These are phyloP conservation scores for Coriolopsis trogii DNA, from an alignment of 1,284 basidiomycete genomes.

Conservation along the genomic window DNA sequence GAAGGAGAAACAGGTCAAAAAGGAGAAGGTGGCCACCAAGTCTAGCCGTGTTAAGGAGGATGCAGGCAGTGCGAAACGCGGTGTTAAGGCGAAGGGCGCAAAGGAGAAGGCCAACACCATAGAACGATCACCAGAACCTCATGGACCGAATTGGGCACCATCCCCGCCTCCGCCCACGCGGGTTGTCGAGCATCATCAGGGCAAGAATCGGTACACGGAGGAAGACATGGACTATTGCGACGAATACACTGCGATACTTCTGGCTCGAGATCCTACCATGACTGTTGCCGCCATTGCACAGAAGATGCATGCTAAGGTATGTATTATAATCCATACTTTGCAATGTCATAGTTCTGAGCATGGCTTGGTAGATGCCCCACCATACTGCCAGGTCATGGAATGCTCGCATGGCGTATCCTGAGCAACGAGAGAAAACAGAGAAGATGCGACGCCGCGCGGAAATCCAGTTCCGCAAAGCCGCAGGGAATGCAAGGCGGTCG, in stretches of 20 bases:
- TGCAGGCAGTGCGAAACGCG: slow-evolving; percentile 1
- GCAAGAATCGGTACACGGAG: slow-evolving; percentile 46
- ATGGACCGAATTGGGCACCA: slow-evolving; percentile 36
- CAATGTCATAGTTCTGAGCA: too few relatives aligned
- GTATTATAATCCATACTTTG: neutral
- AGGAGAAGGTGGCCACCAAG: slow-evolving; percentile 4
- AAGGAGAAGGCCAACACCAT: slow-evolving; percentile 3
- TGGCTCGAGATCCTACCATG: slow-evolving; percentile 42
- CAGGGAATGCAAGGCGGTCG: neutral
- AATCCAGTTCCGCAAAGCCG: slow-evolving; percentile 39
- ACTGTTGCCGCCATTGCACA: slow-evolving; percentile 33
- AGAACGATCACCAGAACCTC: neutral
- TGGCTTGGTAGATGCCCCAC: slow-evolving; percentile 39
- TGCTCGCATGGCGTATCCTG: too few relatives aligned
- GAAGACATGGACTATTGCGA: slow-evolving; percentile 48
- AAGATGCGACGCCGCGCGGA: slow-evolving; percentile 35
- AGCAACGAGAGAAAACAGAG: slow-evolving; percentile 9
- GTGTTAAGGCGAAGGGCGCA: neutral
- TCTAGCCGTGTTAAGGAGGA: neutral
- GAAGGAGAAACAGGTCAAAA: slow-evolving; percentile 6
- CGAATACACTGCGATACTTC: slow-evolving; percentile 36
- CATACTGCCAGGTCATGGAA: neutral
- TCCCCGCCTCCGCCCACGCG: slow-evolving; percentile 45
- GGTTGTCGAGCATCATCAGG: slow-evolving; percentile 29
- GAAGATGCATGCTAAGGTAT: slow-evolving; percentile 45